Evolutionary conservation across 2,329 filamentous ascomycete genomes (phyloP).

Genomic region (Coniochaeta sp.): DNA sequence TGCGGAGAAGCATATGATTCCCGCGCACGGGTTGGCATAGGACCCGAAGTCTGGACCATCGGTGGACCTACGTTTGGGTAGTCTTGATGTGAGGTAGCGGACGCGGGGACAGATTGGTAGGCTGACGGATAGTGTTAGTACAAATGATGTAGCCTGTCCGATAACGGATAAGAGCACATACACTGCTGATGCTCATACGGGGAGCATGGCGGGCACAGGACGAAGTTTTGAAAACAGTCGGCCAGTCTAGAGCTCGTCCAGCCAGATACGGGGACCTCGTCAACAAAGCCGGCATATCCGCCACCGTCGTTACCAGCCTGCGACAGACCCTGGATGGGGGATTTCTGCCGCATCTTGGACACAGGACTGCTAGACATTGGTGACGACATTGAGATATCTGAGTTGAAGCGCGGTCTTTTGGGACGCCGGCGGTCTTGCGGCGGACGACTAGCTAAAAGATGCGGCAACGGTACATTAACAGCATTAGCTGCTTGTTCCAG

Average conservation of each 20-base stretch:
- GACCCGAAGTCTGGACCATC: constrained; percentile 17
- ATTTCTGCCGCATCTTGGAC: constrained; percentile 25
- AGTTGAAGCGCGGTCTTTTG: constrained; percentile 19
- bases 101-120: constrained; percentile 15
- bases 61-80: constrained; percentile 7
- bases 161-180: constrained; percentile 16
- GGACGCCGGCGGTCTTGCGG: constrained; percentile 10
- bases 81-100: constrained; percentile 22
- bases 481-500: constrained; percentile 25
- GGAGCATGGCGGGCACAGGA: constrained; percentile 27
- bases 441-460: constrained; percentile 20
- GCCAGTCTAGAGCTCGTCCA: constrained; percentile 22
- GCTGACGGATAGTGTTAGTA: constrained; percentile 5
- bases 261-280: constrained; percentile 11
- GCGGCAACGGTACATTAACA: constrained; percentile 21
- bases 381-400: constrained; percentile 24
- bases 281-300: constrained; percentile 11
- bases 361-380: constrained; percentile 14
- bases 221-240: constrained; percentile 25
- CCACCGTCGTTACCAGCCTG: constrained; percentile 8
- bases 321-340: constrained; percentile 13
- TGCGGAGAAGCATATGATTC: constrained; percentile 14
- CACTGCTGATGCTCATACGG: constrained; percentile 24
- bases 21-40: constrained; percentile 12
- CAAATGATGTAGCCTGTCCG: not conserved